Percentiles rank a stretch among this genome's conserved stretches.
phyloP scores from a whole-genome alignment of 106 monocot genomes.

The Dactylorhiza incarnata region DNA sequence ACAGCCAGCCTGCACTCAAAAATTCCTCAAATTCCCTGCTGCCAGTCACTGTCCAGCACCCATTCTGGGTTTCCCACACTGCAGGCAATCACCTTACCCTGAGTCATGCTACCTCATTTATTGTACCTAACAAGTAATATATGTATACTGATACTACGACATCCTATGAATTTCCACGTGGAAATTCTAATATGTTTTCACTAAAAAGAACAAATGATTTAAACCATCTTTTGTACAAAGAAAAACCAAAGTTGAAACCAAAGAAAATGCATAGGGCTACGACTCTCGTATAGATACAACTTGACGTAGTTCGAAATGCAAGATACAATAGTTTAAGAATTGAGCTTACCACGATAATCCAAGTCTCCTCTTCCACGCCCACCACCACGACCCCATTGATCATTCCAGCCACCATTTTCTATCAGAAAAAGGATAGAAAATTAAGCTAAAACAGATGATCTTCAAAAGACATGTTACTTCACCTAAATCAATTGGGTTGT shows the following conservation, averaged over 20 bases:
- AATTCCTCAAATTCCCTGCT: no score
- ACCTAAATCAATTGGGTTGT: background rate
- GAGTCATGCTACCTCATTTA: background rate
- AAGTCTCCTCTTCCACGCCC: conserved; percentile 52
- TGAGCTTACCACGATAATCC: conserved; percentile 55
- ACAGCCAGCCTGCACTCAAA: no score
- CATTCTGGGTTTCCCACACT: no score
- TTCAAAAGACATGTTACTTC: background rate
- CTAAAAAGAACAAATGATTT: background rate
- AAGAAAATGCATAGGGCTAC: background rate
- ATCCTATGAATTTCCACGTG: background rate
- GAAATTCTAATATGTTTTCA: background rate
- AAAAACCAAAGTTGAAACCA: background rate
- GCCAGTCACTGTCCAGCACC: no score
- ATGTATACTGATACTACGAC: background rate
- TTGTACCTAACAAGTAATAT: background rate
- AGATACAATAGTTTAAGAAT: background rate
- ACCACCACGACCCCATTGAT: conserved; percentile 42
- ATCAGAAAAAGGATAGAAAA: conserved; percentile 2
- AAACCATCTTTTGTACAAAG: background rate
- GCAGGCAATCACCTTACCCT: no score
- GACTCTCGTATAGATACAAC: background rate
- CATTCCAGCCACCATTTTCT: conserved; percentile 77
- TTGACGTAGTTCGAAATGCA: background rate
- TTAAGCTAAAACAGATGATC: background rate